A percentile compares a stretch with the other conserved stretches of the same genome.
Conservation (phyloP, 331 rosid species). For the Rhamnella rubrinervis region DNA sequence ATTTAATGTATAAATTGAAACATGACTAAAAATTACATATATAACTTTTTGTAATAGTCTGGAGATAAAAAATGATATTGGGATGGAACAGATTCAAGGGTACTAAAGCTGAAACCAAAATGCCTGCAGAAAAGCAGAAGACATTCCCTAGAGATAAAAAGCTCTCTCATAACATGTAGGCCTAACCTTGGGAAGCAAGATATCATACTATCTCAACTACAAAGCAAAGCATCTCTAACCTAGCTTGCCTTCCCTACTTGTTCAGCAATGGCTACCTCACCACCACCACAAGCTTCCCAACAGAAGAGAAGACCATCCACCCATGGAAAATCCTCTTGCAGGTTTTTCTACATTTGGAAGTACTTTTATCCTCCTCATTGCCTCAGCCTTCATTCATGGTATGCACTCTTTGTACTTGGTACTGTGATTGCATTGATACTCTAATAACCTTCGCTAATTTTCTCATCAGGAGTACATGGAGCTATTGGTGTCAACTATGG, state of each 20-base stretch:
- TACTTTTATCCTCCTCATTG: slow-evolving; percentile 30
- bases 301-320: too few species aligned
- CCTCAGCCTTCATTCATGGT: slow-evolving; percentile 41
- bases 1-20: too few species aligned
- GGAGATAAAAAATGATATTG: too few species aligned
- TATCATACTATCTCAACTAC: slow-evolving; percentile 28
- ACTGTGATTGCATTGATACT: too few species aligned
- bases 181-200: slow-evolving; percentile 29
- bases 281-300: slow-evolving; percentile 1
- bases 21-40: too few species aligned
- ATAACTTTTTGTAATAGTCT: too few species aligned
- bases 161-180: slow-evolving; percentile 13
- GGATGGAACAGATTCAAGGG: too few species aligned
- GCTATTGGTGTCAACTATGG: slow-evolving; percentile 76
- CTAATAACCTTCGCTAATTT: background rate
- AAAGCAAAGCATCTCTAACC: slow-evolving; percentile 60
- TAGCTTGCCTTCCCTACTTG: slow-evolving; percentile 27
- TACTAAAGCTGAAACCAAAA: too few species aligned
- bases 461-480: slow-evolving; percentile 33
- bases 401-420: background rate
- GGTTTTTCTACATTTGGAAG: slow-evolving; percentile 10
- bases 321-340: slow-evolving; percentile 31
- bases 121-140: too few species aligned
- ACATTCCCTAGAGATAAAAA: background rate
- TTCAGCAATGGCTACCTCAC: slow-evolving; percentile 36